Conservation (phyloP, 2,329 filamentous ascomycete species). For the Botrytis elliptica region DNA sequence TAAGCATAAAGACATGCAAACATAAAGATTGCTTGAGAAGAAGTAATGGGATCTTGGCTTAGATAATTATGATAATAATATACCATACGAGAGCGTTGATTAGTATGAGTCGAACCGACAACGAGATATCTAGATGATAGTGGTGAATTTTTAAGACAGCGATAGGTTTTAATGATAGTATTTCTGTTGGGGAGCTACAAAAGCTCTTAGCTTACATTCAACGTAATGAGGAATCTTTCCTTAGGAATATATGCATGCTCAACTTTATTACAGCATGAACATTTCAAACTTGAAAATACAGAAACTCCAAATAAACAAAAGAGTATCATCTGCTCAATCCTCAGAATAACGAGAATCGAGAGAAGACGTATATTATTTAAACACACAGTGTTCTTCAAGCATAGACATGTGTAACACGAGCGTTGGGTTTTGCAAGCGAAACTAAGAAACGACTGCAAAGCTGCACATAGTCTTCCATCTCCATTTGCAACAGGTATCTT, state of each 20-base stretch:
- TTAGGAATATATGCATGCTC: not conserved
- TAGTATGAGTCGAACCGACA: not conserved
- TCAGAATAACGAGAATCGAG: not conserved
- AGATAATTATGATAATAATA: too few relatives aligned
- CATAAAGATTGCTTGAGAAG: too few relatives aligned
- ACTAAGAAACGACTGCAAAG: too few relatives aligned
- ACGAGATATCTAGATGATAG: not conserved
- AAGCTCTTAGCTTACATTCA: not conserved
- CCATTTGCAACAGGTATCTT: too few relatives aligned
- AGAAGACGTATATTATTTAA: not conserved
- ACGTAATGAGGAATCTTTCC: not conserved
- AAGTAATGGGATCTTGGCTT: not conserved
- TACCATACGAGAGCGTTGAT: not conserved
- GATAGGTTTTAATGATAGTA: not conserved
- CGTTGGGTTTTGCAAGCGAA: not conserved
- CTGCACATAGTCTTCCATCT: too few relatives aligned
- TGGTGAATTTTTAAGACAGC: fast-evolving
- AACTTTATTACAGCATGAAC: not conserved
- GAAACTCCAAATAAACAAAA: not conserved
- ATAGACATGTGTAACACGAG: not conserved
- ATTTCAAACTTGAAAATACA: fast-evolving
- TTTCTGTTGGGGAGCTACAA: not conserved
- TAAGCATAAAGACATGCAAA: too few relatives aligned
- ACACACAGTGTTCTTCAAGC: not conserved
- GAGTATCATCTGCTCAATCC: not conserved